phyloP scores from a whole-genome alignment of 2,329 filamentous ascomycete genomes.

The Reticulascus tulasneorum region DNA sequence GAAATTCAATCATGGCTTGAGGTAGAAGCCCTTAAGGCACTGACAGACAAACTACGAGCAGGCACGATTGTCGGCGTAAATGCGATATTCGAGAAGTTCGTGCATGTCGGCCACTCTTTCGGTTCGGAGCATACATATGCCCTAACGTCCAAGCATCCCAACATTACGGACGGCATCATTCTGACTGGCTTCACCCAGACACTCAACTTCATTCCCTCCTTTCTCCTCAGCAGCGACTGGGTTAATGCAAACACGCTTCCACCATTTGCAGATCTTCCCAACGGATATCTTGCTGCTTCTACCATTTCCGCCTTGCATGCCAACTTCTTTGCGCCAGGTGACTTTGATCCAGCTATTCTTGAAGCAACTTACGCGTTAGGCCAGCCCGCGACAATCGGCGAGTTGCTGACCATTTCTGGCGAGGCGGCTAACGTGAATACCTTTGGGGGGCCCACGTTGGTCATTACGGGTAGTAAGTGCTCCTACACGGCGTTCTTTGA shows the following conservation, averaged over 20 bases:
- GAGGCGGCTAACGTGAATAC: slow-evolving; percentile 26
- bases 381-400: slow-evolving; percentile 55
- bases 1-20: slow-evolving; percentile 57
- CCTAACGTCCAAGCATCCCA: slow-evolving; percentile 47
- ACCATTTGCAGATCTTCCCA: slow-evolving; percentile 28
- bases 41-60: slow-evolving; percentile 46
- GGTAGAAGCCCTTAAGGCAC: slow-evolving; percentile 49
- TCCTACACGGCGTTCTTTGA: not conserved
- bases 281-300: slow-evolving; percentile 50
- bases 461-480: slow-evolving; percentile 51
- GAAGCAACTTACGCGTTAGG: slow-evolving; percentile 39
- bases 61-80: slow-evolving; percentile 39
- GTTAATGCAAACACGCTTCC: slow-evolving; percentile 33
- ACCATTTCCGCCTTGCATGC: slow-evolving; percentile 45
- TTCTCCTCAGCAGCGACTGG: slow-evolving; percentile 43
- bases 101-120: slow-evolving; percentile 63
- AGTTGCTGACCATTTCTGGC: slow-evolving; percentile 52
- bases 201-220: slow-evolving; percentile 36
- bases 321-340: slow-evolving; percentile 47
- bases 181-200: slow-evolving; percentile 58
- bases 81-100: slow-evolving; percentile 34
- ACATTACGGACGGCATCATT: slow-evolving; percentile 52
- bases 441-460: slow-evolving; percentile 51
- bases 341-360: slow-evolving; percentile 53
- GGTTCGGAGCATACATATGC: slow-evolving; percentile 56